Base-by-base conservation (phyloP, 2,329 filamentous ascomycete species). In the Monilinia vaccinii-corymbosi region DNA sequence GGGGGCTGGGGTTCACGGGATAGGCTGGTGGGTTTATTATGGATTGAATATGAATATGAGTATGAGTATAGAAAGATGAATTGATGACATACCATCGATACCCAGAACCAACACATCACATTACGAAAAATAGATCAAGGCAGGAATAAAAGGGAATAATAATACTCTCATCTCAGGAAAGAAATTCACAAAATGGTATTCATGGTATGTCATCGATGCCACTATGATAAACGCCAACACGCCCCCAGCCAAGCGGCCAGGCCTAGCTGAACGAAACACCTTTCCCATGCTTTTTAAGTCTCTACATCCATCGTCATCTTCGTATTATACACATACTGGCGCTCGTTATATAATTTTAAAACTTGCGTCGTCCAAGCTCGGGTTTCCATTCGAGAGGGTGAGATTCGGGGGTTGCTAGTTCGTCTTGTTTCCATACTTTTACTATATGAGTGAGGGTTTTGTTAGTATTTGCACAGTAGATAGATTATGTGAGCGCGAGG, bases 391-490 rank as follows among this genome's bases (percentile, higher is more conserved):
- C 87, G 47, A 99, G 74, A 2, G 94, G 94, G 75, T 97, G 91
- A 1, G 88, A 89, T 73, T 97, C 91, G 42, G 88, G 88, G 0
- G 93, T 97, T 21, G 94, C 94, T 57, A 87, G 83, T 50, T 95
- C 90, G 72, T 99, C 94, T 67, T 87, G 88, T 74, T 92, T 95
- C 94, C 94, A 99, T 61, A 99, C 84, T 81, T 99, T 97, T 73
- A 97, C 81, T 85, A 48, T 46, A 46, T n/a, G 25, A 23, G 42
- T n/a, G 21, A 3, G 18, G 10, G 56, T 58, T 62, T 7, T 50
- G 67, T 75, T 69, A 73, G 68, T 36, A 64, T 56, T 38, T 11
- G 4, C 23, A 5, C n/a, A 44, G n/a, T n/a, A 40, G 4, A 10
- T 23, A 21, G 10, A 4, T 44, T 11, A 5, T 21, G 3, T 13